Conservation (phyloP, 306 rosid species). For the Comarum palustre region DNA sequence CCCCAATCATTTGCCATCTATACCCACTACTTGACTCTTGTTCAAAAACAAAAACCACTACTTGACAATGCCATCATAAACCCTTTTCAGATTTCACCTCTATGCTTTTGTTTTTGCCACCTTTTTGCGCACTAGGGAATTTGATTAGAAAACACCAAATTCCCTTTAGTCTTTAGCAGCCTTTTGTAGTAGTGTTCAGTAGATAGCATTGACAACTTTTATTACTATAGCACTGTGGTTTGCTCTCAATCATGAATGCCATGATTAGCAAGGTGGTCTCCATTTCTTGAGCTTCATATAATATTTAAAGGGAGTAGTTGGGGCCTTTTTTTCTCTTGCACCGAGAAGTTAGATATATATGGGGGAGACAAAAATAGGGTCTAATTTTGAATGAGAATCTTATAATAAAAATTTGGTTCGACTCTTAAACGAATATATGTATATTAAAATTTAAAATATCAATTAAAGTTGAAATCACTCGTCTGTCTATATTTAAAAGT, state of each 20-base stretch:
- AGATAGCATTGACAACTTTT: conserved; percentile 12
- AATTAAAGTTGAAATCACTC: too few relatives aligned
- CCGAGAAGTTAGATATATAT: conserved; percentile 27
- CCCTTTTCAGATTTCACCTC: conserved; percentile 4
- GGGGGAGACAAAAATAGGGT: too few relatives aligned
- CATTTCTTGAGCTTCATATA: neutral
- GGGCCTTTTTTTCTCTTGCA: neutral
- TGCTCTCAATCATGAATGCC: conserved; percentile 41
- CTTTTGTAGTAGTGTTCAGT: conserved; percentile 16
- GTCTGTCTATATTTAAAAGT: too few relatives aligned
- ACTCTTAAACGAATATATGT: too few relatives aligned
- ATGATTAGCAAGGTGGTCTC: conserved; percentile 28
- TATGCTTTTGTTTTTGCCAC: conserved; percentile 2
- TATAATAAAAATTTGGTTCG: too few relatives aligned
- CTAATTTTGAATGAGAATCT: too few relatives aligned
- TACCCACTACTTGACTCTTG: conserved; percentile 13
- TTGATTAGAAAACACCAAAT: neutral
- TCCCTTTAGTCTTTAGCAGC: conserved; percentile 23
- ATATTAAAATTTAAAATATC: too few relatives aligned
- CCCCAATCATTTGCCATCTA: neutral
- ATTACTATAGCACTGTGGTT: conserved; percentile 6
- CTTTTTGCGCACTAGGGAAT: conserved; percentile 28
- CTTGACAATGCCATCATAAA: conserved; percentile 4
- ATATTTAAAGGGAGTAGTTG: conserved; percentile 20
- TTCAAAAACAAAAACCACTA: too few relatives aligned